Base-by-base conservation (phyloP, 2,329 filamentous ascomycete species). In the Neonectria sp. region DNA sequence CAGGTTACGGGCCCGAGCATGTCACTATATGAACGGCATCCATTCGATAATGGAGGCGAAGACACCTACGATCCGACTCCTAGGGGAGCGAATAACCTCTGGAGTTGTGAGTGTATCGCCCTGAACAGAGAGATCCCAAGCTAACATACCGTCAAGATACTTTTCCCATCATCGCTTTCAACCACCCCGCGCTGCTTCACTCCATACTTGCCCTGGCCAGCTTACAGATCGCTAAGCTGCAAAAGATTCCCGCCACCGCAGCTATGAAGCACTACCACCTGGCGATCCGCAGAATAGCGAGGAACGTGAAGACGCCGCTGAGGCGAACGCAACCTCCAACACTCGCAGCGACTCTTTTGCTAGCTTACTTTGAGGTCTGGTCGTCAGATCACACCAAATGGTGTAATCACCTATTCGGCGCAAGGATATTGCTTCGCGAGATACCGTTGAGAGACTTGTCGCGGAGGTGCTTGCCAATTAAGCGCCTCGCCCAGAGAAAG, bases 341-440 rank as follows among this genome's bases (percentile, higher is more conserved):
- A 0, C 84, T 98, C n/a, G 95, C 95, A 8, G 95, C 95, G 2
- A 95, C 94, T 0, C 84, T 98, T 40, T 84, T 98, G 8, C 86
- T 99, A 8, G 94, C 91, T 0, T 98, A 95, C 79, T 98, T 97
- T 76, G 96, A 98, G 79, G 93, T 98, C 21, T 96, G 95, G 91
- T 93, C 92, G 40, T 95, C 95, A 25, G 95, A 99, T 72, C 95
- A 98, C 75, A 91, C 92, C 62, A 97, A 97, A 79, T 99, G 96
- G 96, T 96, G 93, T 76, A 95, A 93, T 68, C 96, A 98, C 81
- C 85, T 98, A 43, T 90, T 93, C 55, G 96, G 96, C 13, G 93
- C 94, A 11, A 91, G 92, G 46, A 92, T 95, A 69, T 86, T 98
- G 33, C 86, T 98, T 29, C 88, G 89, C 59, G 95, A 98, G 77